These are phyloP conservation scores for Blastocystis sp. DNA, from an alignment of 352 stramenopile genomes.

Conservation along the genomic window DNA sequence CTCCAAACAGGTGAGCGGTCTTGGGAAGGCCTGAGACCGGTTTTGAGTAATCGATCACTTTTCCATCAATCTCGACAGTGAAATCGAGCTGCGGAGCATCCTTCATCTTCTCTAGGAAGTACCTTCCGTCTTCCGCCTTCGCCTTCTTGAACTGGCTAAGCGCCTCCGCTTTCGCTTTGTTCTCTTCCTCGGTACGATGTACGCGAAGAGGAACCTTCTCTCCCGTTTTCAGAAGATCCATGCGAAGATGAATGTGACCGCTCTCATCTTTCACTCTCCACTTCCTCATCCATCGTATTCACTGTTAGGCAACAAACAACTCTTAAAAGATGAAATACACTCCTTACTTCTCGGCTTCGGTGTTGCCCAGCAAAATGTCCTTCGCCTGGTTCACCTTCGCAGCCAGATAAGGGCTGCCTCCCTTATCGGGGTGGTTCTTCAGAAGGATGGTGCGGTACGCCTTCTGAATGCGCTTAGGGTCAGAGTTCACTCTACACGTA, in stretches of 20 bases:
- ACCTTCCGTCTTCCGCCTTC: too few relatives aligned
- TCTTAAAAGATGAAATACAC: neutral
- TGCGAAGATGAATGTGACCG: too few relatives aligned
- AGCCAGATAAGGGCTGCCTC: slow-evolving; percentile 93
- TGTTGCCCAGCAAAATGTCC: slow-evolving; percentile 77
- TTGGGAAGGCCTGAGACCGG: too few relatives aligned
- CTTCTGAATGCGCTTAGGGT: slow-evolving; percentile 91
- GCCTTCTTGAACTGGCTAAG: too few relatives aligned
- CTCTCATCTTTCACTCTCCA: too few relatives aligned
- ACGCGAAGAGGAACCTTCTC: too few relatives aligned
- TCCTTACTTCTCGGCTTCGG: neutral
- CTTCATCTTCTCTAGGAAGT: too few relatives aligned
- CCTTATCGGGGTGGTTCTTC: slow-evolving; percentile 97
- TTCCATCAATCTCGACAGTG: slow-evolving; percentile 2
- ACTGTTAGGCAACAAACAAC: too few relatives aligned
- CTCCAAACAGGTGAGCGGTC: neutral
- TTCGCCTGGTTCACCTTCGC: slow-evolving; percentile 99
- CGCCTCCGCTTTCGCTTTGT: too few relatives aligned
- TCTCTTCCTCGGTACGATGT: too few relatives aligned
- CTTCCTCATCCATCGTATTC: too few relatives aligned
- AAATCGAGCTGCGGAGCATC: neutral
- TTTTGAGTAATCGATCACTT: neutral
- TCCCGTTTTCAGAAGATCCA: too few relatives aligned
- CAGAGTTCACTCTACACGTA: slow-evolving; percentile 82
- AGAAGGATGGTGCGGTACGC: slow-evolving; percentile 94